Evolutionary conservation across 768 basidiomycete species (phyloP).

Genomic region (Epithele typhae): DNA sequence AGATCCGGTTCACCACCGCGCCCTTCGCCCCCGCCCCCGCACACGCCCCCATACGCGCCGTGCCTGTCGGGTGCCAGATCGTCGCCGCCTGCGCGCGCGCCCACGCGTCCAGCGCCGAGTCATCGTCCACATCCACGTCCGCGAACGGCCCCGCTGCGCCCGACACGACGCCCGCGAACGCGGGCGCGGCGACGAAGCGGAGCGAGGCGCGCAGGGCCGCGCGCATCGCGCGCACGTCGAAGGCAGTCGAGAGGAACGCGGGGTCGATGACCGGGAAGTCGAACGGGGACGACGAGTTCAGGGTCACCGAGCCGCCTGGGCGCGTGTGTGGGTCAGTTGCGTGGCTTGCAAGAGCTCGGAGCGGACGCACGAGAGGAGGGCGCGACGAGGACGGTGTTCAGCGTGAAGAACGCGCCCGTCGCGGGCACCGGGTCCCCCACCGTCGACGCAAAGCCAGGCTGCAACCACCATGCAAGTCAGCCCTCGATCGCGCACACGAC

Average conservation of each 20-base stretch:
- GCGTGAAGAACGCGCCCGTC: conserved; percentile 18
- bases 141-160: background rate
- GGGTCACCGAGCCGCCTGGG: conserved; percentile 25
- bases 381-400: conserved; percentile 12
- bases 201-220: conserved; percentile 7
- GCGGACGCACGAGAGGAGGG: conserved; percentile 20
- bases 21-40: conserved; percentile 1
- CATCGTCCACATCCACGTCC: background rate
- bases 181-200: conserved; percentile 6
- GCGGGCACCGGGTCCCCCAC: conserved; percentile 5
- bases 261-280: conserved; percentile 25
- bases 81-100: conserved; percentile 14
- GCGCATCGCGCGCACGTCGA: conserved; percentile 27
- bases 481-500: too few species aligned
- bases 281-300: conserved; percentile 22
- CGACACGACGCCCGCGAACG: conserved; percentile 11
- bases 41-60: conserved; percentile 38
- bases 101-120: conserved; percentile 18
- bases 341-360: background rate
- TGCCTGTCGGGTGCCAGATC: conserved; percentile 28
- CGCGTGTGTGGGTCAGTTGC: too few species aligned
- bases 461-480: too few species aligned
- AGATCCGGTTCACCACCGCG: conserved; percentile 41
- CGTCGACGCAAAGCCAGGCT: conserved; percentile 3
- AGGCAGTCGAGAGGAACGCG: conserved; percentile 18